Percentiles rank a stretch among this genome's conserved stretches.
These are phyloP conservation scores for Cadophora luteo-olivacea DNA, from an alignment of 2,329 filamentous ascomycete genomes.

Conservation along the genomic window DNA sequence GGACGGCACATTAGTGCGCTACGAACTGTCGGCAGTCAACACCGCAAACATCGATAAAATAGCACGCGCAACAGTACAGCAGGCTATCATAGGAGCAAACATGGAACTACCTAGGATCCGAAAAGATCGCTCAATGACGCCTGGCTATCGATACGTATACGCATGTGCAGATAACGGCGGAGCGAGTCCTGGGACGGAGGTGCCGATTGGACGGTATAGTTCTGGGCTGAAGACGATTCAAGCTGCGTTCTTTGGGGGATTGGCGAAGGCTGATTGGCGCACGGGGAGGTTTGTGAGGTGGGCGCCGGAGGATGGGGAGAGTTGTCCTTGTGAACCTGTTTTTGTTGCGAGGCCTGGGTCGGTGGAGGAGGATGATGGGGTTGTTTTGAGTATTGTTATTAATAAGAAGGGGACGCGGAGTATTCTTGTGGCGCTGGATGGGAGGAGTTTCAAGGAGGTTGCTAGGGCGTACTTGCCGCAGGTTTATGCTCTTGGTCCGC, in stretches of 20 bases:
- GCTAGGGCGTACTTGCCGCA: constrained; percentile 68
- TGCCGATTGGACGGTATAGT: constrained; percentile 70
- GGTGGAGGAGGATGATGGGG: constrained; percentile 65
- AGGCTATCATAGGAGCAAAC: constrained; percentile 1
- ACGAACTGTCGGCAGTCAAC: constrained; percentile 11
- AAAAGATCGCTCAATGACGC: constrained; percentile 18
- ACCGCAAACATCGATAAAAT: constrained; percentile 9
- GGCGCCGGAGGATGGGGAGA: constrained; percentile 56
- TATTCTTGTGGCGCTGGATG: constrained; percentile 70
- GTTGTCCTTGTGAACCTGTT: constrained; percentile 73
- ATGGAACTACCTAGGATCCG: constrained; percentile 18
- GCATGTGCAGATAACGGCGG: constrained; percentile 40
- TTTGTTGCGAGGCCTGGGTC: constrained; percentile 62
- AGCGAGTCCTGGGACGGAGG: constrained; percentile 61
- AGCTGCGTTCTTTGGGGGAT: constrained; percentile 65
- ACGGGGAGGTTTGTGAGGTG: constrained; percentile 61
- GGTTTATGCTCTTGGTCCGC: constrained; percentile 68
- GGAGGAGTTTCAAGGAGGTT: constrained; percentile 65
- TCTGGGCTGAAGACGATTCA: constrained; percentile 64
- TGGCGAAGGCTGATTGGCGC: constrained; percentile 69
- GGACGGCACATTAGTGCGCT: constrained; percentile 14
- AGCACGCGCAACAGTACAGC: constrained; percentile 8
- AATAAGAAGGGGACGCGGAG: constrained; percentile 63
- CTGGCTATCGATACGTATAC: constrained; percentile 22
- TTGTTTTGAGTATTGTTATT: constrained; percentile 68